Percentiles rank a stretch among this genome's conserved stretches.
Conservation (phyloP, 352 stramenopile species). For the Phytophthora aleatoria region DNA sequence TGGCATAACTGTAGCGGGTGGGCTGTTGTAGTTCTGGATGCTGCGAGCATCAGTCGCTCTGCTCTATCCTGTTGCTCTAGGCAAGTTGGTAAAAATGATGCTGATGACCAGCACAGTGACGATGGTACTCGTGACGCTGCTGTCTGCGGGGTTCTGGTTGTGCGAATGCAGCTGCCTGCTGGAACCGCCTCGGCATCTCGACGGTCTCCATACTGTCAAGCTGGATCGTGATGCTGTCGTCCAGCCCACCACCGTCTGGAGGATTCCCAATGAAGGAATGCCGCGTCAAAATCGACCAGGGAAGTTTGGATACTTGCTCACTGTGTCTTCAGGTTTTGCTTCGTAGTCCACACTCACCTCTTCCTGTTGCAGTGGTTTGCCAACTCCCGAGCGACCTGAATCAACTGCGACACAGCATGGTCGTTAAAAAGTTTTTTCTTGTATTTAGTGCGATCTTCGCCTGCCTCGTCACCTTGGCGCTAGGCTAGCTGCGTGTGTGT, state of each 20-base stretch:
- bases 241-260: too few relatives aligned
- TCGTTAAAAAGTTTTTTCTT: constrained; percentile 45
- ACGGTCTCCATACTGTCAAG: too few relatives aligned
- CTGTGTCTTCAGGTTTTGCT: too few relatives aligned
- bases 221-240: too few relatives aligned
- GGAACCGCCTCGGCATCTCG: too few relatives aligned
- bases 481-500: constrained; percentile 22
- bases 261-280: too few relatives aligned
- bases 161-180: constrained; percentile 1
- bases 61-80: background rate
- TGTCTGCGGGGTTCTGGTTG: background rate
- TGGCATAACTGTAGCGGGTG: too few relatives aligned
- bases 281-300: too few relatives aligned
- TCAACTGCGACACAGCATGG: constrained; percentile 13
- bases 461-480: constrained; percentile 16
- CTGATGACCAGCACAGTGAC: background rate
- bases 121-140: background rate
- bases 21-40: too few relatives aligned
- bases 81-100: too few relatives aligned
- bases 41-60: too few relatives aligned
- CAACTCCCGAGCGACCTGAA: constrained; percentile 10
- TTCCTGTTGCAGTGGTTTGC: constrained; percentile 18
- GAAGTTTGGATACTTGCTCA: too few relatives aligned
- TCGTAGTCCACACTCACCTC: background rate
- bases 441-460: constrained; percentile 29